Evolutionary conservation across 176 grass and related monocot species (phyloP).

Genomic region (Juncus effusus): DNA sequence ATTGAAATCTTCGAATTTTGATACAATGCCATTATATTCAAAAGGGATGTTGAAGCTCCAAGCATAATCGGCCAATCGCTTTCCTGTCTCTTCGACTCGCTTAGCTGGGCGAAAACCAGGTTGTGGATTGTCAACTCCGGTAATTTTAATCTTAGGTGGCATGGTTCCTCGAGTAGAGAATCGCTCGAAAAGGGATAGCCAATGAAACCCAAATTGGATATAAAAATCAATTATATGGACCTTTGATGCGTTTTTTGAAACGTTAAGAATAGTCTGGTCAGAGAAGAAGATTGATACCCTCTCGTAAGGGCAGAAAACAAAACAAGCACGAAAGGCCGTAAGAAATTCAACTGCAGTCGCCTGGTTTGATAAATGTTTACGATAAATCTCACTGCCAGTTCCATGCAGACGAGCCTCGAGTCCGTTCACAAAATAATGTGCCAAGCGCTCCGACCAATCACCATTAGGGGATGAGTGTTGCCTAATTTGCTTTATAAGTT

Average conservation of each 20-base stretch:
- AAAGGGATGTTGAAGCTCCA: conserved; percentile 43
- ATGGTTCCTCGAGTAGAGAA: conserved; percentile 23
- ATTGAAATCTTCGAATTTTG: conserved; percentile 35
- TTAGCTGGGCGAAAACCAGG: conserved; percentile 38
- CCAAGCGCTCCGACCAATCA: conserved; percentile 42
- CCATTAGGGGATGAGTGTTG: conserved; percentile 34
- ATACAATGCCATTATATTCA: conserved; percentile 41
- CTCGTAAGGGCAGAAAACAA: conserved; percentile 38
- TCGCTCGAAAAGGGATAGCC: conserved; percentile 38
- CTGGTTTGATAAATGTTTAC: conserved; percentile 16
- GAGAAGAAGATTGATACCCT: conserved; percentile 16
- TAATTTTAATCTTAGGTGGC: conserved; percentile 41
- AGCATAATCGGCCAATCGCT: conserved; percentile 39
- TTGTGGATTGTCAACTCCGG: conserved; percentile 32
- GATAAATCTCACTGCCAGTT: conserved; percentile 35
- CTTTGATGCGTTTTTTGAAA: conserved; percentile 17
- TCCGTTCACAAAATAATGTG: conserved; percentile 37
- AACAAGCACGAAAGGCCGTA: conserved; percentile 28
- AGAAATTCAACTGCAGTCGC: conserved; percentile 17
- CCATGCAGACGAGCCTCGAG: conserved; percentile 50
- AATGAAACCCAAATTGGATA: conserved; percentile 45
- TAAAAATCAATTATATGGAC: conserved; percentile 44
- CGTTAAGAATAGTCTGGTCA: conserved; percentile 37
- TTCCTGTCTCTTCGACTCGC: conserved; percentile 36
- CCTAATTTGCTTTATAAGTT: conserved; percentile 43